Percentiles rank a stretch among this genome's conserved stretches.
These are phyloP conservation scores for Cicer yamashitae DNA, from an alignment of 306 rosid species.

Conservation along the genomic window DNA sequence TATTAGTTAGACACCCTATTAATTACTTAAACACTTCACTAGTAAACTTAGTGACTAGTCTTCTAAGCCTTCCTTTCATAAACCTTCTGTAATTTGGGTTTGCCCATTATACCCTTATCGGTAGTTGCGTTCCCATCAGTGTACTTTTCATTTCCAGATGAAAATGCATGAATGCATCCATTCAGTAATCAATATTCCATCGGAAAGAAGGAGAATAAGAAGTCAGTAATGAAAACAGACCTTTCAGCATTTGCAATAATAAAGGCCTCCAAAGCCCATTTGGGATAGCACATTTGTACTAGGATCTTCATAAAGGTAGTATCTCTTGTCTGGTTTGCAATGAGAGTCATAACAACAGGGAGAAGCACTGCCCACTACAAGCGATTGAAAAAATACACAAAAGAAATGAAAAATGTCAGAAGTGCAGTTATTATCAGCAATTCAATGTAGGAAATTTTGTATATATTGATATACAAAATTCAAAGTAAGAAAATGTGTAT, in stretches of 20 bases:
- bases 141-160: not conserved
- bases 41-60: no score
- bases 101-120: no score
- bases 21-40: no score
- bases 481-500: not conserved
- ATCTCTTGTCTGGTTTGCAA: conserved; percentile 62
- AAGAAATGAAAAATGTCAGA: not conserved
- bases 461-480: not conserved
- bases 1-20: no score
- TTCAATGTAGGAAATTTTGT: not conserved
- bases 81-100: no score
- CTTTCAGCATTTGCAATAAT: conserved; percentile 77
- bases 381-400: not conserved
- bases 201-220: not conserved
- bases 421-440: conserved; percentile 16
- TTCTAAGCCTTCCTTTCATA: no score
- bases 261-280: conserved; percentile 95
- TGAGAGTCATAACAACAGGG: conserved; percentile 85
- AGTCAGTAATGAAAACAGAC: conserved; percentile 30
- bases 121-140: no score
- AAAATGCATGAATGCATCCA: conserved; percentile 20
- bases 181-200: not conserved
- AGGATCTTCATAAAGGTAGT: conserved; percentile 57
- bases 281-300: conserved; percentile 70
- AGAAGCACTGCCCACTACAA: conserved; percentile 89